Conservation (phyloP, 441 rosid species). For the Jatropha multifida region DNA sequence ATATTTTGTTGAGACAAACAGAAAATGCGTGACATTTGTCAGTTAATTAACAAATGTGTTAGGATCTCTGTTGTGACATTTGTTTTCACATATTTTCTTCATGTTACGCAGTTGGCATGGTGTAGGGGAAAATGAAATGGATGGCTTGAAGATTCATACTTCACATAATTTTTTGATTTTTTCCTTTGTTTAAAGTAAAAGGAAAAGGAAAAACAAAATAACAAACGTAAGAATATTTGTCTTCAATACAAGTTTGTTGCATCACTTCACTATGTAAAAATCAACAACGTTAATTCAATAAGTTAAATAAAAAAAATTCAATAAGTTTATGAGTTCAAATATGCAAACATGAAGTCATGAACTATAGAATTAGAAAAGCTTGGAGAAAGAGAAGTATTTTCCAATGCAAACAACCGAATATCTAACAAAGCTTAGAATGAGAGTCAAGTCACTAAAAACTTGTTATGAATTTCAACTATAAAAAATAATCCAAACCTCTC, state of each 20-base stretch:
- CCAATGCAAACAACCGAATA: slow-evolving; percentile 51
- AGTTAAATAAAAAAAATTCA: too few relatives aligned
- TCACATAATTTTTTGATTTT: not conserved
- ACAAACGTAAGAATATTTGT: not conserved
- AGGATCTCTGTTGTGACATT: not conserved
- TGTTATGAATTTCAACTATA: slow-evolving; percentile 23
- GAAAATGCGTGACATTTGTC: too few relatives aligned
- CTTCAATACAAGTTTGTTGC: not conserved
- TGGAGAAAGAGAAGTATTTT: slow-evolving; percentile 44
- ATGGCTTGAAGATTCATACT: not conserved
- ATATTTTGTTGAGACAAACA: not conserved
- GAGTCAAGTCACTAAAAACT: slow-evolving; percentile 54
- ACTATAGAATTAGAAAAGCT: too few relatives aligned
- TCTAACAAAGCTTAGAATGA: slow-evolving; percentile 45
- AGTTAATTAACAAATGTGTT: not conserved
- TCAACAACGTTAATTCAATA: too few relatives aligned
- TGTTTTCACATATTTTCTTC: not conserved
- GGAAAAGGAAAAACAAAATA: not conserved
- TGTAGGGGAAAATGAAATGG: not conserved
- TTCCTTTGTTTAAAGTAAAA: slow-evolving; percentile 12
- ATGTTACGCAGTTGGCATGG: not conserved
- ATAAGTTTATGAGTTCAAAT: too few relatives aligned
- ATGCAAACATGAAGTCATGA: too few relatives aligned
- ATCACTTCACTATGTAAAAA: not conserved
- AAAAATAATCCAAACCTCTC: slow-evolving; percentile 7